A percentile compares a stretch with the other conserved stretches of the same genome.
phyloP scores from a whole-genome alignment of 495 filamentous ascomycete species.

The Neurospora discreta region DNA sequence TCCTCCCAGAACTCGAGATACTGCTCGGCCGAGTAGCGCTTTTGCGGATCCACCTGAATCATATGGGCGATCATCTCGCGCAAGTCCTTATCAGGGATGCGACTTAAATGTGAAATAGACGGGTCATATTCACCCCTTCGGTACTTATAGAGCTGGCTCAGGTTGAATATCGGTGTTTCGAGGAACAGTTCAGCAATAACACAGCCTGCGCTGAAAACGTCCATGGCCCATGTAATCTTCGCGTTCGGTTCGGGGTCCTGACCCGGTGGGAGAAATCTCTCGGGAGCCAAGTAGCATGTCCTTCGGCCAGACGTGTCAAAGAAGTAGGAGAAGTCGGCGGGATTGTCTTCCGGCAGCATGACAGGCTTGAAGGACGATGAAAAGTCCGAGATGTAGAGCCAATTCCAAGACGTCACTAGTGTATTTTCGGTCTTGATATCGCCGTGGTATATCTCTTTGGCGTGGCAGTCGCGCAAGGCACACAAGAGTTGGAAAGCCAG shows the following conservation, averaged over 20 bases:
- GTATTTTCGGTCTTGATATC: constrained; percentile 98
- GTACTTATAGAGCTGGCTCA: constrained; percentile 92
- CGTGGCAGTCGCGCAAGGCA: constrained; percentile 84
- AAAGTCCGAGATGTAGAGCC: constrained; percentile 95
- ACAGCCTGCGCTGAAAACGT: constrained; percentile 94
- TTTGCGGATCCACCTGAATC: constrained; percentile 87
- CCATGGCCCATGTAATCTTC: constrained; percentile 79
- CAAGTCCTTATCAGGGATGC: constrained; percentile 80
- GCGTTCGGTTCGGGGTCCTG: constrained; percentile 50
- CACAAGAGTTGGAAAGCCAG: constrained; percentile 92
- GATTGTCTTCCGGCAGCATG: constrained; percentile 91
- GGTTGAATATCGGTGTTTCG: constrained; percentile 85
- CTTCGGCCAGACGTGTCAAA: constrained; percentile 87
- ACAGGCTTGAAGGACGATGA: constrained; percentile 92
- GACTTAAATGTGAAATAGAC: constrained; percentile 60
- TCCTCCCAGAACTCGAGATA: constrained; percentile 85
- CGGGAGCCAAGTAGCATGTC: constrained; percentile 95
- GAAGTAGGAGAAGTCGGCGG: constrained; percentile 93
- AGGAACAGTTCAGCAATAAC: constrained; percentile 96
- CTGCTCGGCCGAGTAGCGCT: constrained; percentile 86
- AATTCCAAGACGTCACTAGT: constrained; percentile 97
- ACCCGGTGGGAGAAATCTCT: constrained; percentile 69
- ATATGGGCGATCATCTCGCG: constrained; percentile 84
- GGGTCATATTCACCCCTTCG: constrained; percentile 88
- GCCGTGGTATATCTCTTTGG: constrained; percentile 84